These are phyloP conservation scores for Celoporthe dispersa DNA, from an alignment of 2,329 filamentous ascomycete genomes.

Conservation along the genomic window DNA sequence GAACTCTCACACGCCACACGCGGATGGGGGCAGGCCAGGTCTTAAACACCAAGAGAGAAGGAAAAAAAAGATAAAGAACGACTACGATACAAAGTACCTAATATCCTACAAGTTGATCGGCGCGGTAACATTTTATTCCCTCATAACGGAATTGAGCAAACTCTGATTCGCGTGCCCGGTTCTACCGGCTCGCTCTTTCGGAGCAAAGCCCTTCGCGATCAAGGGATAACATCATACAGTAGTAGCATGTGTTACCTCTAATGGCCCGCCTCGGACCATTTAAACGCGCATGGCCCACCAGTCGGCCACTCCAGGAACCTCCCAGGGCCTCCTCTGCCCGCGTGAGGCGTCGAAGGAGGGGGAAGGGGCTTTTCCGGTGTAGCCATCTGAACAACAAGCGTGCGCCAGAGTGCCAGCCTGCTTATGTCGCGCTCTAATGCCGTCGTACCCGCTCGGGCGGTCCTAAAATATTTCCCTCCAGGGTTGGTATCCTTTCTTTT, in stretches of 20 bases:
- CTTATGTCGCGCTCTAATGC: constrained; percentile 3
- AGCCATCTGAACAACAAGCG: not conserved
- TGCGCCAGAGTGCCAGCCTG: not conserved
- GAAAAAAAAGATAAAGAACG: not conserved
- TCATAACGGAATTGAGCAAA: not conserved
- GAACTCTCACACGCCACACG: not conserved
- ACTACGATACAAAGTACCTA: not conserved
- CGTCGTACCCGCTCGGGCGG: constrained; percentile 3
- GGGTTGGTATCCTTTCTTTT: not conserved
- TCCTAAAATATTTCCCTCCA: not conserved
- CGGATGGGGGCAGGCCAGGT: not conserved
- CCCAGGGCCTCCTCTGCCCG: not conserved
- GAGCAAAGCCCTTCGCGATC: not conserved
- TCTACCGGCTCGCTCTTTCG: constrained; percentile 16
- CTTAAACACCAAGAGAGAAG: not conserved
- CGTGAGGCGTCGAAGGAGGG: not conserved
- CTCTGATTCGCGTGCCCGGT: constrained; percentile 10
- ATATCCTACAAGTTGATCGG: not conserved
- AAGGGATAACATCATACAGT: constrained; percentile 1
- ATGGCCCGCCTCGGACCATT: not conserved
- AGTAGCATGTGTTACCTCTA: not conserved
- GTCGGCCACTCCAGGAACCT: not conserved
- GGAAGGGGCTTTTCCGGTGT: not conserved
- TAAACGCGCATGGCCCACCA: constrained; percentile 8
- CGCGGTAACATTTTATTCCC: constrained; percentile 2